Conservation (phyloP, 352 stramenopile genomes). For the Pythium phragmiticola region DNA sequence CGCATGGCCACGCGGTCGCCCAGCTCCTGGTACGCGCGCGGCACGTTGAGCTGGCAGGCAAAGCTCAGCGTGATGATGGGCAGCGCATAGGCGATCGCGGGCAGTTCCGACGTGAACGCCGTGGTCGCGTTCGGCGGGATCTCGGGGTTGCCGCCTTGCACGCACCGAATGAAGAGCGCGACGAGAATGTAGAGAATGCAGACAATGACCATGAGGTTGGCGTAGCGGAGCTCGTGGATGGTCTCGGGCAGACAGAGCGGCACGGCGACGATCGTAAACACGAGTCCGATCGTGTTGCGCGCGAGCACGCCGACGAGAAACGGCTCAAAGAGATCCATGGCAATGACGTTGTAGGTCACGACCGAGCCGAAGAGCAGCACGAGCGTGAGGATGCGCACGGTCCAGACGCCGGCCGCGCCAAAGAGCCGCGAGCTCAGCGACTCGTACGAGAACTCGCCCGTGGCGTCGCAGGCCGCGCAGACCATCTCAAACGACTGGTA, state of each 20-base stretch:
- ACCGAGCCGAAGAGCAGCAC: slow-evolving; percentile 76
- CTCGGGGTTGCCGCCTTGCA: slow-evolving; percentile 40
- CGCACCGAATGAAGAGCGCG: slow-evolving; percentile 50
- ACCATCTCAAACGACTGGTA: slow-evolving; percentile 79
- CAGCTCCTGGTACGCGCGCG: slow-evolving; percentile 77
- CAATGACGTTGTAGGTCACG: slow-evolving; percentile 84
- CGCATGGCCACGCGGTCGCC: slow-evolving; percentile 69
- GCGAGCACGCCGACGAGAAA: slow-evolving; percentile 60
- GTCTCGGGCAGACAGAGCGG: slow-evolving; percentile 81
- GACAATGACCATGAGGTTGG: slow-evolving; percentile 72
- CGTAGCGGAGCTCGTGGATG: slow-evolving; percentile 80
- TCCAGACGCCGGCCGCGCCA: slow-evolving; percentile 61
- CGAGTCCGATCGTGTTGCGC: slow-evolving; percentile 54
- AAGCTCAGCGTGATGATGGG: slow-evolving; percentile 83
- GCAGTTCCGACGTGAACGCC: slow-evolving; percentile 59
- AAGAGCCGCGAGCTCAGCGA: slow-evolving; percentile 77
- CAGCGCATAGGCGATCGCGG: slow-evolving; percentile 66
- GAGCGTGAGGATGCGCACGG: slow-evolving; percentile 69
- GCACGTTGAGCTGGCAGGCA: slow-evolving; percentile 80
- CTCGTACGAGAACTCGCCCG: slow-evolving; percentile 75
- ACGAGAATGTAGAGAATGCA: slow-evolving; percentile 84
- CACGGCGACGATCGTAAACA: slow-evolving; percentile 68
- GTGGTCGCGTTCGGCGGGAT: slow-evolving; percentile 41
- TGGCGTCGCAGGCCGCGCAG: slow-evolving; percentile 58
- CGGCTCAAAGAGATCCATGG: slow-evolving; percentile 82